These are phyloP conservation scores for Elongisporangium anandrum DNA, from an alignment of 352 stramenopile genomes.

Conservation along the genomic window DNA sequence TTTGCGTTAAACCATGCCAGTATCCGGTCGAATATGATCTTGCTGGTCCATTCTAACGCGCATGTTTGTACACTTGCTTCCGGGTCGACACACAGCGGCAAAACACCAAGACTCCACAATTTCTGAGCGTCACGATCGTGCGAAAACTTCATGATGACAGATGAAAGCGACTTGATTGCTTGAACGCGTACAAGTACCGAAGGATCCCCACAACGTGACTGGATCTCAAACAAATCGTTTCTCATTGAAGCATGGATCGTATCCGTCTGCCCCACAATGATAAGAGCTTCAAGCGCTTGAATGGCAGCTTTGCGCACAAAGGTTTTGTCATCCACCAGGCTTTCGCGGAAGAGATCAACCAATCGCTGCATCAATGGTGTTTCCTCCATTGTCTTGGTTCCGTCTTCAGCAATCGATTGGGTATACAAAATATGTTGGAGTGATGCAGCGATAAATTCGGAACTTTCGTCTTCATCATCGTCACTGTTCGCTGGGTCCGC, in stretches of 20 bases:
- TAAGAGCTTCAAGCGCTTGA: constrained; percentile 70
- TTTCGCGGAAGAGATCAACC: constrained; percentile 68
- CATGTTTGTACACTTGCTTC: constrained; percentile 71
- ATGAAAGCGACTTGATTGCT: constrained; percentile 75
- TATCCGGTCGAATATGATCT: constrained; percentile 64
- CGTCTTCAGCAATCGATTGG: constrained; percentile 16
- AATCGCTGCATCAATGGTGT: constrained; percentile 64
- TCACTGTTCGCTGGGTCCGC: constrained; percentile 5
- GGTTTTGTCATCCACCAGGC: constrained; percentile 76
- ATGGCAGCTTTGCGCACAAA: constrained; percentile 77
- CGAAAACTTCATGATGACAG: constrained; percentile 70
- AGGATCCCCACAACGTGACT: constrained; percentile 65
- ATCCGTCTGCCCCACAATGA: constrained; percentile 30
- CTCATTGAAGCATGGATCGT: constrained; percentile 46
- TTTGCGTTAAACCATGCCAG: constrained; percentile 48
- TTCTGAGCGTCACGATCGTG: constrained; percentile 64
- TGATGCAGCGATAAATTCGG: constrained; percentile 37
- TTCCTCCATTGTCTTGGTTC: constrained; percentile 34
- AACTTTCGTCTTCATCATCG: constrained; percentile 12
- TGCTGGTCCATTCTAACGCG: constrained; percentile 49
- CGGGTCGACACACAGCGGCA: constrained; percentile 77
- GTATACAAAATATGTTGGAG: constrained; percentile 52
- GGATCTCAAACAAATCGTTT: constrained; percentile 74
- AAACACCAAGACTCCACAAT: constrained; percentile 79
- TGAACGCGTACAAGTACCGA: constrained; percentile 80